Conservation (phyloP, 257 asterid genomes). For the Jasminum sambac region DNA sequence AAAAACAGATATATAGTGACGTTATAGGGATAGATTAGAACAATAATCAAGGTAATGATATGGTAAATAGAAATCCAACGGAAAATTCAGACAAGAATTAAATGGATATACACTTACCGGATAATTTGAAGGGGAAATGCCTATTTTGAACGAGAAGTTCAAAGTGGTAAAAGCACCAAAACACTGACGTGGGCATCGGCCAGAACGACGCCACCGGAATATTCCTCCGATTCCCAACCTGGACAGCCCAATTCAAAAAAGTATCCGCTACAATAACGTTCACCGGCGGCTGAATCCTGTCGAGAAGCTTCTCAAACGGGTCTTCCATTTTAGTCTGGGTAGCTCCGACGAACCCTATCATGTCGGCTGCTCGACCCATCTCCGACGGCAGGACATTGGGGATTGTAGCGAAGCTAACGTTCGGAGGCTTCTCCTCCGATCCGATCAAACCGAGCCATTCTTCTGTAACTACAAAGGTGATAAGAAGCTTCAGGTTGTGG, state of each 20-base stretch:
- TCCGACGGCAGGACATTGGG: slow-evolving; percentile 71
- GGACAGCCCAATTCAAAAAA: slow-evolving; percentile 54
- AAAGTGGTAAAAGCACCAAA: slow-evolving; percentile 49
- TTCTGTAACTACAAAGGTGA: slow-evolving; percentile 63
- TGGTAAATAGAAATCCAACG: background rate
- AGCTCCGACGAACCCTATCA: slow-evolving; percentile 51
- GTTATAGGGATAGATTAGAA: background rate
- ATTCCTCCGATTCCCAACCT: slow-evolving; percentile 54
- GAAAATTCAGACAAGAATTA: background rate
- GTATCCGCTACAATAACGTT: slow-evolving; percentile 47
- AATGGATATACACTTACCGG: slow-evolving; percentile 39
- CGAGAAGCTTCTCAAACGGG: slow-evolving; percentile 56
- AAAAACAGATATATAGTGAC: background rate
- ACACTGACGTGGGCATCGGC: slow-evolving; percentile 67
- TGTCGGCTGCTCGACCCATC: slow-evolving; percentile 51
- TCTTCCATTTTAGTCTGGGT: slow-evolving; percentile 59
- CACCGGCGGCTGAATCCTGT: slow-evolving; percentile 35
- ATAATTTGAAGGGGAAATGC: slow-evolving; percentile 40
- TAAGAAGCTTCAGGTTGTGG: slow-evolving; percentile 32
- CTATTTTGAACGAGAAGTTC: slow-evolving; percentile 44
- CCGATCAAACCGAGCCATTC: slow-evolving; percentile 70
- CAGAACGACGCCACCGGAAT: slow-evolving; percentile 82
- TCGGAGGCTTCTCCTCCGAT: slow-evolving; percentile 49
- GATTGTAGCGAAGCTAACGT: slow-evolving; percentile 53
- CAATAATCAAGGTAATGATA: background rate